Base-by-base conservation (phyloP, 352 stramenopile species). In the Phytopythium mirpurense region DNA sequence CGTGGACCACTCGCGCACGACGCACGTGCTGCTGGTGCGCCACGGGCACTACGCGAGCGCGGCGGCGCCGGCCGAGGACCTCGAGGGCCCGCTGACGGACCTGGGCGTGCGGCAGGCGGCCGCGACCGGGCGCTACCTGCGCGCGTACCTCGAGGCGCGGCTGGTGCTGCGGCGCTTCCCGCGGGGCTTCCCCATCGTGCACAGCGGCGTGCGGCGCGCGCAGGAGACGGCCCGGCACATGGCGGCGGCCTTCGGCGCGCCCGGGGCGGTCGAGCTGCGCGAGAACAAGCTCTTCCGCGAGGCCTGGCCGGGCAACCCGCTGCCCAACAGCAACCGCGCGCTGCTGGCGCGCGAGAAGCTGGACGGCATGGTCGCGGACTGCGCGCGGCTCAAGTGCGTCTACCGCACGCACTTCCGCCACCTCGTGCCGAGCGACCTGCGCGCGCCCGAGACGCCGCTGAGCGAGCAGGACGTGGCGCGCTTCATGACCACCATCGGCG, bases 241-340 rank as follows among this genome's bases (percentile, higher is more conserved):
- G 27, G 58, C 60, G 29, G 56, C 74, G 26, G 63, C 57, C 11
- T 86, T 88, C 60, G 65, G 70, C 1, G 47, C 62, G 8, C 3
- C 34, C 6, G 59, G 56, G n/a, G 37, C 51, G 10, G 18, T 74
- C 45, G 60, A 84, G 53, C 27, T 88, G 40, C 45, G 63, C 21
- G 78, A 86, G 56, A 88, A 85, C 62, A 86, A 86, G 54, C 62
- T 86, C 36, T 85, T 80, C 53, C 70, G 78, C 34, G 78, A 88
- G 34, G 78, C 72, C 21, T 88, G 78, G 78, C 78, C 78, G 5
- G 66, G 78, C 19, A 85, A 83, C 24, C 78, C 78, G 24, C 50
- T 88, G 56, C 78, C 78, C 29, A 75, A 78, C 40, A 50, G 65
- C 41, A 89, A 89, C 60, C 78, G 68, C 31, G 78, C 84, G 70